Percentiles rank a stretch among this genome's conserved stretches.
phyloP scores from a whole-genome alignment of 306 rosid genomes.

The Acacia acuminata region DNA sequence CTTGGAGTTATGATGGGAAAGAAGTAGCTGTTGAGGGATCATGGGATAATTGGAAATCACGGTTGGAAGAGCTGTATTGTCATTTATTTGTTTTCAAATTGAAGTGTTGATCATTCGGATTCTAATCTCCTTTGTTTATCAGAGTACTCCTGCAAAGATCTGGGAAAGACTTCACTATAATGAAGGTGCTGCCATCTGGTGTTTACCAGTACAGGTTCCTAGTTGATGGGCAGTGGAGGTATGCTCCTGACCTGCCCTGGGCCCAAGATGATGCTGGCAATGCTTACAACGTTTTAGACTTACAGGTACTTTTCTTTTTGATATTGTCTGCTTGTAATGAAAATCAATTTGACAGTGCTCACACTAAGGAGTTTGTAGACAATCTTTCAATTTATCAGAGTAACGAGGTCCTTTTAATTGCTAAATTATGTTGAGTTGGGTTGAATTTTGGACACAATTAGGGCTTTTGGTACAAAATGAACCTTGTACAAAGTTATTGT shows the following conservation, averaged over 20 bases:
- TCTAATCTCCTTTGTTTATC: constrained; percentile 43
- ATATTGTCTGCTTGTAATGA: constrained; percentile 1
- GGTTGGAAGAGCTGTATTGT: constrained; percentile 44
- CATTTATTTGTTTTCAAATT: constrained; percentile 26
- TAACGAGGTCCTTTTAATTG: not conserved
- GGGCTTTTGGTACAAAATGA: constrained; percentile 18
- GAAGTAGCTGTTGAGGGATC: constrained; percentile 94
- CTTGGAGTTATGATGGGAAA: constrained; percentile 88
- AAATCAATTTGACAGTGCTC: constrained; percentile 24
- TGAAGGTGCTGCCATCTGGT: constrained; percentile 98
- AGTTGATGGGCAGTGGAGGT: constrained; percentile 92
- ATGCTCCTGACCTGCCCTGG: constrained; percentile 79
- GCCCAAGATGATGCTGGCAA: constrained; percentile 81
- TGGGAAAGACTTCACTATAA: constrained; percentile 90
- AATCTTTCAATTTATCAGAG: not conserved
- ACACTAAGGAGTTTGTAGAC: not conserved
- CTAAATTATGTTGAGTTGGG: not conserved
- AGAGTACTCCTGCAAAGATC: constrained; percentile 86
- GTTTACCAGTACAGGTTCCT: constrained; percentile 93
- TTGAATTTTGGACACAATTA: not conserved
- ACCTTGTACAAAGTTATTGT: not conserved
- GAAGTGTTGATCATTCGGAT: constrained; percentile 21
- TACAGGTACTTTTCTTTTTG: constrained; percentile 61
- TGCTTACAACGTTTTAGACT: constrained; percentile 76
- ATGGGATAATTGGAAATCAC: constrained; percentile 94